phyloP scores from a whole-genome alignment of 345 rosid species.

The Salix dunnii region DNA sequence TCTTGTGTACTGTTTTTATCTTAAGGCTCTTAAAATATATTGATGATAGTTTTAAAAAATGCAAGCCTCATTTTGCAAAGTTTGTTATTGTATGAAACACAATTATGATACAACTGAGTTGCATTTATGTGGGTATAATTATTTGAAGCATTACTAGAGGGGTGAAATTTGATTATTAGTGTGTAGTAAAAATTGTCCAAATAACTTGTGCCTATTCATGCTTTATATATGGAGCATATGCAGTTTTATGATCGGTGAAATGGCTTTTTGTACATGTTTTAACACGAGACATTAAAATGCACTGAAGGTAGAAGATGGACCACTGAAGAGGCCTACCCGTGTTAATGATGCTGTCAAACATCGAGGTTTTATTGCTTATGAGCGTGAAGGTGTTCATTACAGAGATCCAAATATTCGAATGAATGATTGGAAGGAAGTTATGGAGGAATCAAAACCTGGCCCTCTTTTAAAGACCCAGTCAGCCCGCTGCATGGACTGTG shows the following conservation, averaged over 20 bases:
- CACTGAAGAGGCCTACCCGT: constrained; percentile 53
- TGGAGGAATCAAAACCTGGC: constrained; percentile 75
- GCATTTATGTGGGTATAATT: not conserved
- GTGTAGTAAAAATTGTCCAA: no score
- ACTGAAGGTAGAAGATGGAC: constrained; percentile 40
- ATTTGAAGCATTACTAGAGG: not conserved
- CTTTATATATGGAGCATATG: not conserved
- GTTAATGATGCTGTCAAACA: constrained; percentile 67
- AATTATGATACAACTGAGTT: not conserved
- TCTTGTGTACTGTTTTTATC: not conserved
- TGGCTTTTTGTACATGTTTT: not conserved
- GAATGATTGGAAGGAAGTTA: constrained; percentile 93
- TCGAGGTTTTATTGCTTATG: constrained; percentile 84
- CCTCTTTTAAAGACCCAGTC: constrained; percentile 87
- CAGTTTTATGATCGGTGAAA: not conserved
- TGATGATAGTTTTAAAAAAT: not conserved
- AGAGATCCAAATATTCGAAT: constrained; percentile 85
- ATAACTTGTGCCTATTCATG: not conserved
- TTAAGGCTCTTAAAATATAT: not conserved
- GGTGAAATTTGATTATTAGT: no score
- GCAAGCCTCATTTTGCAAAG: not conserved
- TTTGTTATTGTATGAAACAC: not conserved
- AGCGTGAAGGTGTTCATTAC: constrained; percentile 85
- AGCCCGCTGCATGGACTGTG: constrained; percentile 99
- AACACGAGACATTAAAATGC: constrained; percentile 8